Evolutionary conservation across 2,329 filamentous ascomycete species (phyloP).

Genomic region (Cladosporium sp.): DNA sequence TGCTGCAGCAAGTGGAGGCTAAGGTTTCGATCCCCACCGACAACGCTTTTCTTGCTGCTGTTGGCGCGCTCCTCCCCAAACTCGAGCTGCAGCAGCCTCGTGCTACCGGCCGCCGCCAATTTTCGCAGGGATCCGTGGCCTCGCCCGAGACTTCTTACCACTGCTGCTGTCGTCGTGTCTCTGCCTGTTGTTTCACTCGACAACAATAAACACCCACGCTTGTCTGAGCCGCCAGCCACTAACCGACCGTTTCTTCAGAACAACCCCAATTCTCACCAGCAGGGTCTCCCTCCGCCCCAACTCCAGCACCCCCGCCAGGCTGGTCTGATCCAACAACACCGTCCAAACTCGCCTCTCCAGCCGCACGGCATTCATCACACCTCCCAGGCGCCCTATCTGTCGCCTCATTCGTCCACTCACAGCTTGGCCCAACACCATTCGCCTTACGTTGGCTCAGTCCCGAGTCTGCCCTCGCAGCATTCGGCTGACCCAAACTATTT

Average conservation of each 20-base stretch:
- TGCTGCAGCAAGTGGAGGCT: slow-evolving; percentile 14
- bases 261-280: slow-evolving; percentile 45
- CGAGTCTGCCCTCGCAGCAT: slow-evolving; percentile 62
- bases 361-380: slow-evolving; percentile 17
- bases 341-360: slow-evolving; percentile 61
- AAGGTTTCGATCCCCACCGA: slow-evolving; percentile 7
- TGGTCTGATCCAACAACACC: slow-evolving; percentile 70
- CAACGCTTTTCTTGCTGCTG: slow-evolving; percentile 8
- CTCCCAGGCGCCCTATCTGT: slow-evolving; percentile 18
- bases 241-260: slow-evolving; percentile 19
- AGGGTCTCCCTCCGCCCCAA: slow-evolving; percentile 66
- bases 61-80: background rate
- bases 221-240: slow-evolving; percentile 4
- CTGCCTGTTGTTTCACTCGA: slow-evolving; percentile 12
- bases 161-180: slow-evolving; percentile 11
- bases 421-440: slow-evolving; percentile 54
- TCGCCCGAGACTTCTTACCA: background rate
- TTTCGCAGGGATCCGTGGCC: slow-evolving; percentile 7
- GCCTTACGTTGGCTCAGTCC: slow-evolving; percentile 67
- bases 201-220: slow-evolving; percentile 12
- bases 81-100: slow-evolving; percentile 6
- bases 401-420: slow-evolving; percentile 60
- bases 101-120: slow-evolving; percentile 13
- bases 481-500: slow-evolving; percentile 71
- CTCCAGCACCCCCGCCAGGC: slow-evolving; percentile 71